Evolutionary conservation across 2,329 filamentous ascomycete genomes (phyloP), one percentile per base, ranked within the genome.

Genomic region (Cytospora mali): DNA sequence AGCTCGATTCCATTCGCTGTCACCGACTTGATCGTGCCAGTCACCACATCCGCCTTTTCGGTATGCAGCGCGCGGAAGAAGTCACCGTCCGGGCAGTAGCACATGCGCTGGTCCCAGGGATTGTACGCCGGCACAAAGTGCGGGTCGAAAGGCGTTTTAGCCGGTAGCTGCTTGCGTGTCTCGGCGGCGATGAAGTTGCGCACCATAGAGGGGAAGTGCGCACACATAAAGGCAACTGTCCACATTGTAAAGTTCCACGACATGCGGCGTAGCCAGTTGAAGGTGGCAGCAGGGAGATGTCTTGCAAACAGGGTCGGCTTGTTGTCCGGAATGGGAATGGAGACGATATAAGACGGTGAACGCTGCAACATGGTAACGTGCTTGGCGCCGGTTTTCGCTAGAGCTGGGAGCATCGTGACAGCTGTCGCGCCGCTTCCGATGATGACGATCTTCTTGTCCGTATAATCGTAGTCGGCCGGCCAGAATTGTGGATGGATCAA

Each of bases 401-500:
- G 74, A 42, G 79, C 81, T 1, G 88, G 88, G 1, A 91, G 73
- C 1, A 91, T 76, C 0, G 88, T 91, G 35, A 91, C 77, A 4
- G 88, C 87, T 0, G 89, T 91, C 0, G 89, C 88, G 11, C 89
- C 89, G 52, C 81, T 85, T 16, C 89, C 89, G 61, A 92, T 85
- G 58, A 91, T 78, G 42, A 89, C 84, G 18, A 91, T 77, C 23
- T 85, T 81, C 71, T 91, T 90, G 74, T 80, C 76, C 7, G 78
- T 75, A 73, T 89, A 91, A 70, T 91, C 85, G 50, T 89, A 77
- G 57, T 88, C 79, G 61, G 86, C 77, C 0, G 88, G 89, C 89
- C 89, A 92, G 76, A 90, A 92, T 67, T 92, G 89, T 0, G 89
- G 89, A 65, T 92, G 88, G 1, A 90, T 77, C 13, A 86, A 76